A percentile compares a stretch with the other conserved stretches of the same genome.
phyloP scores from a whole-genome alignment of 2,329 filamentous ascomycete species.

The Fusarium coicis region DNA sequence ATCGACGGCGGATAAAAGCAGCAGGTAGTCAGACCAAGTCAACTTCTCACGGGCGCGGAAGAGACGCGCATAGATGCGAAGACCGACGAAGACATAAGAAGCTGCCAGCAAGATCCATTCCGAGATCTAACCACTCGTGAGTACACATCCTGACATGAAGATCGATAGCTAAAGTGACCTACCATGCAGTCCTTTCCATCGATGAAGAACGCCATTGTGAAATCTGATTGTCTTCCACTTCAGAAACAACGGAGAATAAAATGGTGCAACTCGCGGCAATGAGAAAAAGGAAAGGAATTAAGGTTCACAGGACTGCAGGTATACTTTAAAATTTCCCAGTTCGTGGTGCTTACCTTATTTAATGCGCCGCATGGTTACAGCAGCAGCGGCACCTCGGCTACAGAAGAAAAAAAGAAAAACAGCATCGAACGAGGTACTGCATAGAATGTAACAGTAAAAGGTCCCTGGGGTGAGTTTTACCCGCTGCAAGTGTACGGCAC shows the following conservation, averaged over 20 bases:
- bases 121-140: conserved; percentile 41
- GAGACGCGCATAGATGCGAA: conserved; percentile 49
- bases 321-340: conserved; percentile 11
- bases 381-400: conserved; percentile 14
- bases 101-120: conserved; percentile 48
- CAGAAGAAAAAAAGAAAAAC: not conserved
- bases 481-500: conserved; percentile 28
- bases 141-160: fast-evolving
- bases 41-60: conserved; percentile 46
- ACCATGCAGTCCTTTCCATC: conserved; percentile 42
- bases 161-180: not conserved
- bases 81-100: conserved; percentile 43
- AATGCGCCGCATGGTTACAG: not conserved
- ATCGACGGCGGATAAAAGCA: conserved; percentile 45
- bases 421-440: not conserved
- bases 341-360: not conserved
- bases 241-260: not conserved
- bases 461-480: conserved; percentile 14
- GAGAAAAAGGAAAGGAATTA: not conserved
- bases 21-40: conserved; percentile 44
- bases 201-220: conserved; percentile 34
- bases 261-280: not conserved
- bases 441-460: not conserved
- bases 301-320: not conserved
- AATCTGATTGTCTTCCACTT: not conserved